Conservation (phyloP, 176 grass and related monocot genomes). For the Oryza nivara region DNA sequence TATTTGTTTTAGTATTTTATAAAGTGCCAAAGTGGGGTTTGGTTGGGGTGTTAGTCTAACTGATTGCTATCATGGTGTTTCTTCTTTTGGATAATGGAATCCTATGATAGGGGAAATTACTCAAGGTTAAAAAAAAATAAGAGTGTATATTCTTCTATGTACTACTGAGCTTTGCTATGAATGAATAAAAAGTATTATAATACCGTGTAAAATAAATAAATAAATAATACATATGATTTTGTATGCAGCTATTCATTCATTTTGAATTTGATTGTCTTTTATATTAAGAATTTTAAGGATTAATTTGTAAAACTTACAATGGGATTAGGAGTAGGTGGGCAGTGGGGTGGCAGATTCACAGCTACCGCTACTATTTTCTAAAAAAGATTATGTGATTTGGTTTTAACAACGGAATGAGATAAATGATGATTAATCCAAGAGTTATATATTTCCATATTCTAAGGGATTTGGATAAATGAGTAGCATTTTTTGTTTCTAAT, state of each 20-base stretch:
- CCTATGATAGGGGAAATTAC: constrained; percentile 39
- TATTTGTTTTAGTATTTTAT: background rate
- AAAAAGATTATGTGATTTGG: background rate
- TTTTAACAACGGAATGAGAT: background rate
- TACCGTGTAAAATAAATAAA: no score
- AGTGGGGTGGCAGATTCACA: no score
- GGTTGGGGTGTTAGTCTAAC: constrained; percentile 35
- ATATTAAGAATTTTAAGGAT: no score
- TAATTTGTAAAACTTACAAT: no score
- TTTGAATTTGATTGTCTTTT: no score
- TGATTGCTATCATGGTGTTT: constrained; percentile 45
- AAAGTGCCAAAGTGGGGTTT: constrained; percentile 19
- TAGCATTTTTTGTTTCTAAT: background rate
- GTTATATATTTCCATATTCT: background rate
- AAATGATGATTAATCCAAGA: background rate
- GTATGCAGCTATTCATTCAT: no score
- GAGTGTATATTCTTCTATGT: background rate
- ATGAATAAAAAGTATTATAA: no score
- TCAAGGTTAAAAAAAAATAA: constrained; percentile 6
- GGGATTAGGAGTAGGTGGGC: no score
- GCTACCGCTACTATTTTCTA: no score
- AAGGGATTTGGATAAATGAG: background rate
- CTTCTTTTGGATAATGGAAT: constrained; percentile 41
- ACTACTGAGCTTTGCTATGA: no score
- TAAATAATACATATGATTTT: no score